Evolutionary conservation across 2,329 filamentous ascomycete species (phyloP), one percentile per base, ranked within the genome.

Genomic region (Paecilomyces sp.): DNA sequence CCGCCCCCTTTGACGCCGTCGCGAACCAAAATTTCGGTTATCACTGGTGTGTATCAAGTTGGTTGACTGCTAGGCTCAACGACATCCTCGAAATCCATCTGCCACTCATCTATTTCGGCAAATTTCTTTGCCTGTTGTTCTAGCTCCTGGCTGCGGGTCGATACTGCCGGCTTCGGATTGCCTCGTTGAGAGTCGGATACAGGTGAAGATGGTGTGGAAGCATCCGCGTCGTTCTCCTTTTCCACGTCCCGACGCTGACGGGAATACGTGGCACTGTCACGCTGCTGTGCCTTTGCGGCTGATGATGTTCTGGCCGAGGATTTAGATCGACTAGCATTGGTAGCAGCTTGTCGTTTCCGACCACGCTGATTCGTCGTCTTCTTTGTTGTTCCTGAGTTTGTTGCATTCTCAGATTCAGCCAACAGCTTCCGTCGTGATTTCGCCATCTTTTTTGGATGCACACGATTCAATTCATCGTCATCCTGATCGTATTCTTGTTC

Each of bases 81-180:
- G 2, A 77, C 71, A 57, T 78, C 75, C 61, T 78, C 76, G 67
- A 76, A 78, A 30, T 77, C 76, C 70, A 78, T 76, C 59, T 74
- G 55, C 76, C 76, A 78, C 61, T 71, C 63, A 62, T 77, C 76
- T 52, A 78, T 66, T 61, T 77, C 76, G 0, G 72, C 72, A 65
- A 78, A 78, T 51, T 76, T 77, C 61, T 66, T 65, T 30, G 70
- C 69, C 56, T 74, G 72, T 15, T 64, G 60, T 24, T 68, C 67
- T 34, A 78, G 64, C 56, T 78, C 76, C 47, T 73, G 70, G 60
- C 74, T 78, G 52, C 68, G 60, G 56, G 65, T 68, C 36, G 65
- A 64, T 6, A 58, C 61, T 34, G 61, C 56, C 1, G 60, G 58
- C 36, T 54, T 58, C 7, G 34, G 33, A 24, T 57, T 60, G 34